These are phyloP conservation scores for Leersia perrieri DNA, from an alignment of 176 grass and related monocot species.

Conservation along the genomic window DNA sequence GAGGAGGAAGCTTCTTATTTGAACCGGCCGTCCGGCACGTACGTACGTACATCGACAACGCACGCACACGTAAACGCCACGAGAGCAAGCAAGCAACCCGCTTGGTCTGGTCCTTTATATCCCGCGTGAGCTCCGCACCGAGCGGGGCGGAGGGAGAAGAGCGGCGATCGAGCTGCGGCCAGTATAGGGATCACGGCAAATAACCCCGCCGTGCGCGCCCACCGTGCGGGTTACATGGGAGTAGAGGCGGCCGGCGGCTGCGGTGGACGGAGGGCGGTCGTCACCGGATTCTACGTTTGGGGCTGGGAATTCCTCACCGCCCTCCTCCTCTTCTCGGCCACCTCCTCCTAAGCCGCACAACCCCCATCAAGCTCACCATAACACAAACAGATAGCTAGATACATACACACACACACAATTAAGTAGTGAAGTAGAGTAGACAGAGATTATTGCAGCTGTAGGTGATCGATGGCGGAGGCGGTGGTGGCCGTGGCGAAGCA, in stretches of 20 bases:
- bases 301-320: slow-evolving; percentile 93
- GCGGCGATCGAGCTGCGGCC: not conserved
- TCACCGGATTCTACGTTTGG: slow-evolving; percentile 93
- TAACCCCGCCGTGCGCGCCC: not conserved
- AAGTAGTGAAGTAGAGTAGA: not conserved
- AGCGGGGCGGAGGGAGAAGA: not conserved
- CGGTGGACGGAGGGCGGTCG: slow-evolving; percentile 51
- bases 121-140: not conserved
- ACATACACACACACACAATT: not conserved
- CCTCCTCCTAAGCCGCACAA: slow-evolving; percentile 11
- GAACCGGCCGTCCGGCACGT: not conserved
- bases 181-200: not conserved
- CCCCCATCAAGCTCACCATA: not conserved
- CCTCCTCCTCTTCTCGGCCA: slow-evolving; percentile 77
- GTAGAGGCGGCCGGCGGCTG: slow-evolving; percentile 43
- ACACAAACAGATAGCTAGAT: not conserved
- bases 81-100: no score
- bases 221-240: slow-evolving; percentile 48
- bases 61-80: not conserved
- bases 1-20: slow-evolving; percentile 50
- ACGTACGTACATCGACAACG: not conserved
- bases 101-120: slow-evolving; percentile 37
- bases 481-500: not conserved
- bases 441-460: not conserved
- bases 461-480: not conserved